Base-by-base conservation (phyloP, 768 basidiomycete genomes). In the Lentinula sp. region DNA sequence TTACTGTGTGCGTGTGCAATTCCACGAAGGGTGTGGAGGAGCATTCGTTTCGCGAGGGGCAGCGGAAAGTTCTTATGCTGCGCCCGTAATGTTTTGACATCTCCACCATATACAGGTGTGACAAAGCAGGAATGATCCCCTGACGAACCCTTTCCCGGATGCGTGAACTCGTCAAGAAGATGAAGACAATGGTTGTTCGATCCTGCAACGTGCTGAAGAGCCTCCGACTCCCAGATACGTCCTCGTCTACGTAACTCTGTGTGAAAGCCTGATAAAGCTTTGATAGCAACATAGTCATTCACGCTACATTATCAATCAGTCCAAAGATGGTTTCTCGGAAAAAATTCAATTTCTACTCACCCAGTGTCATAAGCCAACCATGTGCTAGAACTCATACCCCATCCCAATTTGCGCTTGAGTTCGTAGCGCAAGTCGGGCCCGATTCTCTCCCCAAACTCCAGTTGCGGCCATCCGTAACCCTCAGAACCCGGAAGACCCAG, bases 321-420 rank as follows among this genome's bases (percentile, higher is more conserved):
- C 23, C 23, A 23, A 35, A 35, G 32, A 12, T 46, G 59, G 60
- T 59, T n/a, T 33, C 59, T 37, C 18, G 60, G 55, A 57, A 32
- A 45, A 50, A 23, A 51, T 20, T 20, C 4, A 4, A 12, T 37
- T 37, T 39, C 37, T 37, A 63, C 66, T 15, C 61, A 70, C 71
- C 54, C 48, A 48, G 48, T 23, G 61, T 74, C 70, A 23, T 50
- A 61, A 16, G 69, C 71, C n/a, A 73, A 61, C 72, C 73, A 74
- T 15, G 63, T 64, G 50, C 69, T 74, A 6, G 71, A 69, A 33
- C 64, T 59, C 67, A 66, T 67, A 9, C 73, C 71, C 70, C 69
- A 74, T 12, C 71, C 71, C 2, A 74, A 66, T 57, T 74, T 74
- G 3, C 66, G 63, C 8, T 62, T 36, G 54, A 73, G 57, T 10